Evolutionary conservation across 495 filamentous ascomycete species (phyloP), one percentile per base, ranked within the genome.

Genomic region (Talaromyces nanjingensis): DNA sequence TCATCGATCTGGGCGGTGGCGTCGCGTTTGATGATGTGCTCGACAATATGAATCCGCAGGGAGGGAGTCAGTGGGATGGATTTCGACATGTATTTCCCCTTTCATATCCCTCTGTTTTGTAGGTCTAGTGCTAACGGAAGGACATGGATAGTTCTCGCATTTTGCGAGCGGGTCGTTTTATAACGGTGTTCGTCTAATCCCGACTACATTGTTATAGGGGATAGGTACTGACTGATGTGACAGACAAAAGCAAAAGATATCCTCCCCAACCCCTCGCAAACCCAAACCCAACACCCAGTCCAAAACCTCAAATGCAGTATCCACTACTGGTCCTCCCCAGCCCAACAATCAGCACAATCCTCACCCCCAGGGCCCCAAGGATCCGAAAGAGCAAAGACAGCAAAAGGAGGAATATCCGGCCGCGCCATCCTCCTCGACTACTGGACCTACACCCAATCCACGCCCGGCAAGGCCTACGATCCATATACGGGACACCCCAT

Each of bases 21-120:
- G 54, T 81, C 8, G 78, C 76, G 0, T 86, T 83, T 63, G 85
- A 89, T 59, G 87, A 90, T 66, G 76, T 84, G 42, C 18, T 54
- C 49, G 85, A 89, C 62, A 76, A 76, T 6, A 69, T 91, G 71
- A 91, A 91, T 70, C 91, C 89, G 0, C 89, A 91, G 69, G 83
- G 82, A 66, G 83, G 85, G 20, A 87, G 85, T 3, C 89, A 92
- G 71, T 91, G 89, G 89, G 89, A 92, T 72, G 86, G 87, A 25
- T 85, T 91, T 60, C 73, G 86, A 60, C 88, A 90, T 69, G 82
- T 84, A 73, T 31, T 31, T 7, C 29, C 29, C 6, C 20, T 14
- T 24, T 14, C 22, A 0, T 7, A 1, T 24, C 22, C 47, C n/a
- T n/a, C n/a, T n/a, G n/a, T n/a, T n/a, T n/a, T n/a, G n/a, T n/a